These are phyloP conservation scores for Kurtzmaniella quercitrusa DNA, from an alignment of 1,139 yeast species.

Conservation along the genomic window DNA sequence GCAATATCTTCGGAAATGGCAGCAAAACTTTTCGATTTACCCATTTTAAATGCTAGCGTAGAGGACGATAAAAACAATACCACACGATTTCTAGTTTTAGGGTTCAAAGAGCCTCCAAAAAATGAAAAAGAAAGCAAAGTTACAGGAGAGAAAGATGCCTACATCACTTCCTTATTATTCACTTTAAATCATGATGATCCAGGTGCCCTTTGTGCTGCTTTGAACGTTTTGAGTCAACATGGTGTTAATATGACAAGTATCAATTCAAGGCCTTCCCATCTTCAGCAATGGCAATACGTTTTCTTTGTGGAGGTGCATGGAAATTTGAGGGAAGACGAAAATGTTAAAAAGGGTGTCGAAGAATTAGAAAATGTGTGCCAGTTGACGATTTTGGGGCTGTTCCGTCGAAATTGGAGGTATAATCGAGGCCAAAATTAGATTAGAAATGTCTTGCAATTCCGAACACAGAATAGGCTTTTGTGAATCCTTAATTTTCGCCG, in stretches of 20 bases:
- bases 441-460: too few species aligned
- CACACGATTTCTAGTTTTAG: slow-evolving; percentile 76
- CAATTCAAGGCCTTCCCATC: slow-evolving; percentile 65
- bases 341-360: slow-evolving; percentile 17
- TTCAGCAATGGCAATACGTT: slow-evolving; percentile 75
- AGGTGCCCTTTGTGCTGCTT: slow-evolving; percentile 70
- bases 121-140: slow-evolving; percentile 3
- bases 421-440: too few species aligned
- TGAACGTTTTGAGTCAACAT: slow-evolving; percentile 53
- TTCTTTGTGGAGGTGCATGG: slow-evolving; percentile 70
- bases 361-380: slow-evolving; percentile 23
- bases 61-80: slow-evolving; percentile 76
- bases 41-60: slow-evolving; percentile 51
- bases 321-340: slow-evolving; percentile 14
- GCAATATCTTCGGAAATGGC: slow-evolving; percentile 57
- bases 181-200: slow-evolving; percentile 65
- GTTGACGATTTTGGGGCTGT: slow-evolving; percentile 36
- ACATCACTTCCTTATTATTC: slow-evolving; percentile 58
- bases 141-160: slow-evolving; percentile 7
- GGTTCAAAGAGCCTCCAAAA: slow-evolving; percentile 20
- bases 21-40: slow-evolving; percentile 57
- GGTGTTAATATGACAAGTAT: slow-evolving; percentile 69
- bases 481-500: too few species aligned
- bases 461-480: too few species aligned
- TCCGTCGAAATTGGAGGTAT: slow-evolving; percentile 29